phyloP scores from a whole-genome alignment of 495 filamentous ascomycete genomes.

The Emericellopsis terricola region DNA sequence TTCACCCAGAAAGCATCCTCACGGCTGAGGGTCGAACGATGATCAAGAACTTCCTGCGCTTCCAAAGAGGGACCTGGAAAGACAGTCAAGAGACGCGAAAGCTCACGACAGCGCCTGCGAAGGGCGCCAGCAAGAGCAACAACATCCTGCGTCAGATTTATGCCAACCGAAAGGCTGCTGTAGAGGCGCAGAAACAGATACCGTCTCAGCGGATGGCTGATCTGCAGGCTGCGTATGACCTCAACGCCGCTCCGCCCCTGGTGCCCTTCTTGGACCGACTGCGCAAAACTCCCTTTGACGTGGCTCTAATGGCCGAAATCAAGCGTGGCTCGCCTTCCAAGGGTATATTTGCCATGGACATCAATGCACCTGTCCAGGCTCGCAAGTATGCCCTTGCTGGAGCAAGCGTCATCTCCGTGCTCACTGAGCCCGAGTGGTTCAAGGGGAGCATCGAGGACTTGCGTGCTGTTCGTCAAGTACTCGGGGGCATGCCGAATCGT shows the following conservation, averaged over 20 bases:
- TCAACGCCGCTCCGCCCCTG: constrained; percentile 72
- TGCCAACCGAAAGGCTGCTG: constrained; percentile 55
- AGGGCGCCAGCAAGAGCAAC: constrained; percentile 36
- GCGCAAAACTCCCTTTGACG: constrained; percentile 57
- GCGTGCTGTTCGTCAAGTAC: constrained; percentile 66
- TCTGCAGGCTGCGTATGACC: constrained; percentile 70
- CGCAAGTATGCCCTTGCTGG: constrained; percentile 84
- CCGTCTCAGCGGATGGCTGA: constrained; percentile 71
- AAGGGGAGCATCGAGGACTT: constrained; percentile 94
- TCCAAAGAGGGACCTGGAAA: constrained; percentile 79
- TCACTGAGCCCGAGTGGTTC: constrained; percentile 98
- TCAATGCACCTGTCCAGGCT: constrained; percentile 80
- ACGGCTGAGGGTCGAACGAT: constrained; percentile 76
- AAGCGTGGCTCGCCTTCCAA: constrained; percentile 95
- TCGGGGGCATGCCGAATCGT: constrained; percentile 78
- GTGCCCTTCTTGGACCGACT: constrained; percentile 67
- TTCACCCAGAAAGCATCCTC: constrained; percentile 93
- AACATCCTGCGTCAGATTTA: constrained; percentile 91
- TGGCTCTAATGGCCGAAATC: constrained; percentile 90
- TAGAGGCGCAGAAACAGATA: constrained; percentile 69
- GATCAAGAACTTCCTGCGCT: constrained; percentile 78
- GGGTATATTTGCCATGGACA: constrained; percentile 72
- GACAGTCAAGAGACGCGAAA: constrained; percentile 46
- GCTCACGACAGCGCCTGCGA: constrained; percentile 8
- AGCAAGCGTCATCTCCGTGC: constrained; percentile 88